These are phyloP conservation scores for Yamadazyma diospyri DNA, from an alignment of 1,139 yeast genomes.

Conservation along the genomic window DNA sequence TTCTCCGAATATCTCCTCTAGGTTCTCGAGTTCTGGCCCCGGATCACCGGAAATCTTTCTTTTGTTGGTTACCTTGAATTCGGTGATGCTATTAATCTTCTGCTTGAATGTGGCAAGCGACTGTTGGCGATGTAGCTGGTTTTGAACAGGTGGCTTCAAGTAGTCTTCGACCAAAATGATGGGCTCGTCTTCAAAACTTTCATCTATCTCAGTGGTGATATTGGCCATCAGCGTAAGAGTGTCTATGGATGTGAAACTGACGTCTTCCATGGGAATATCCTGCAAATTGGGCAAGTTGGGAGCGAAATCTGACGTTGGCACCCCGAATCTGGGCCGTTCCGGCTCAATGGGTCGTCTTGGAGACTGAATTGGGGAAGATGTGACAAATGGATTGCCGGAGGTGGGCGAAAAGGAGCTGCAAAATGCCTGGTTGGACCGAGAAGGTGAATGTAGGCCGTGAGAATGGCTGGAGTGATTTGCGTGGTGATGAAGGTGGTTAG, in stretches of 20 bases:
- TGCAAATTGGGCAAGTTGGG: constrained; percentile 4
- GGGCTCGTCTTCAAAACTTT: constrained; percentile 37
- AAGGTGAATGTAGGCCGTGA: background rate
- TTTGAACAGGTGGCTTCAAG: constrained; percentile 19
- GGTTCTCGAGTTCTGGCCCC: constrained; percentile 19
- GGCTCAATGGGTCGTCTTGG: background rate
- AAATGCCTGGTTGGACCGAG: too few species aligned
- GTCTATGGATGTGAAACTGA: constrained; percentile 16
- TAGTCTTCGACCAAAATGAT: constrained; percentile 53
- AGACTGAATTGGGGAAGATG: constrained; percentile 1
- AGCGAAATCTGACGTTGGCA: constrained; percentile 4
- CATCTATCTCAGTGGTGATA: constrained; percentile 18
- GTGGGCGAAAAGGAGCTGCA: too few species aligned
- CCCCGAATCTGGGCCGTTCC: background rate
- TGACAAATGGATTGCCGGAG: background rate
- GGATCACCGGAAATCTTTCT: constrained; percentile 15
- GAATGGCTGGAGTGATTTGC: background rate
- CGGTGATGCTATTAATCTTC: constrained; percentile 10
- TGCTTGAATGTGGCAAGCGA: constrained; percentile 41
- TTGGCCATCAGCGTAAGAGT: constrained; percentile 12
- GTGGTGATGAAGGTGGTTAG: too few species aligned
- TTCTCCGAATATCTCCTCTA: constrained; percentile 40
- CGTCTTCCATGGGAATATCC: constrained; percentile 12
- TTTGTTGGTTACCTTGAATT: too few species aligned
- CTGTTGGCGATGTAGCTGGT: constrained; percentile 23